Base-by-base conservation (phyloP, 768 basidiomycete species). In the Termitomyces sp. region DNA sequence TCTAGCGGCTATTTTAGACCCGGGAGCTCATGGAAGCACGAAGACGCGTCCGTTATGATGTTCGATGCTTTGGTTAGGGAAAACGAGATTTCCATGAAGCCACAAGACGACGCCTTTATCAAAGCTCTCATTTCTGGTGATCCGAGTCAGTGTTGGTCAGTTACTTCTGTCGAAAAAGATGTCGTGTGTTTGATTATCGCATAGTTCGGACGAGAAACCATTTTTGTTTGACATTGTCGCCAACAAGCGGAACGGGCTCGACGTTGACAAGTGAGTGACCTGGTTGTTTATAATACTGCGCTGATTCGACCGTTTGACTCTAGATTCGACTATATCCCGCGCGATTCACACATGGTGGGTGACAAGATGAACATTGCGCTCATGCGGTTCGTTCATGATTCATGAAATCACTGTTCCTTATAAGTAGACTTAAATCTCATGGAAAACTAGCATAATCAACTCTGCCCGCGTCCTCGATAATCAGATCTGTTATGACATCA, bases 191-290 rank as follows among this genome's bases (percentile, higher is more conserved):
- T 54, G 38, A 55, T 13, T 7, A 32, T 55, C 11, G 2, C n/a
- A n/a, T 59, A 75, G 79, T 51, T 66, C 74, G 0, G 68, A 76
- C 16, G 88, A 88, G 69, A 92, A 92, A 71, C 71, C 75, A 0
- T 94, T 90, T 66, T 73, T 94, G 2, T 94, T 94, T 67, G 89
- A 94, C 57, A 93, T 94, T 55, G 90, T 94, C 3, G 87, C 91
- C 0, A 94, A 94, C 73, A 83, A 83, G 70, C 77, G 84, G 7
- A 94, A 93, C 62, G 92, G 92, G 0, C 77, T 94, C 4, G 92
- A 94, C 67, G 92, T 94, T 5, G 92, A 94, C 79, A 93, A 93
- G 91, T 90, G 60, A 62, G 78, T 67, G 28, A 20, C 18, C 16
- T n/a, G 28, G 12, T 4, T 55, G 0, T 32, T 15, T 15, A 33